phyloP scores from a whole-genome alignment of 2,329 filamentous ascomycete species.

The Aspergillus ochraceus region DNA sequence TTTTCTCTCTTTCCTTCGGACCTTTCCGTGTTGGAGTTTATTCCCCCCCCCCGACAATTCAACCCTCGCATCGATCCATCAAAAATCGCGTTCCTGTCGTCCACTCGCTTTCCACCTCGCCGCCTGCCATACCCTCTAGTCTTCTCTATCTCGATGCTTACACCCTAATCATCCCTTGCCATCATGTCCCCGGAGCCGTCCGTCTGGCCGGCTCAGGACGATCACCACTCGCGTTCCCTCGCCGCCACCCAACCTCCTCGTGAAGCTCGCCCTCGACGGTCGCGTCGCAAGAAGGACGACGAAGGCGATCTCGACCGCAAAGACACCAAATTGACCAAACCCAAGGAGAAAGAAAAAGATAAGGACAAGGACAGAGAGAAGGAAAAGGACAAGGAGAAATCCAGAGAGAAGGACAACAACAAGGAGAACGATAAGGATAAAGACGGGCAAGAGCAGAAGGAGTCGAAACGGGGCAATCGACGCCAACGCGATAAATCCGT shows the following conservation, averaged over 20 bases:
- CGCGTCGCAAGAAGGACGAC: constrained; percentile 45
- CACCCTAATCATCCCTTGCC: constrained; percentile 13
- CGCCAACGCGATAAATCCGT: constrained; percentile 39
- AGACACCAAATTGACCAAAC: constrained; percentile 25
- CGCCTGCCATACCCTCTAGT: neutral
- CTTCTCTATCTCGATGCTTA: constrained; percentile 14
- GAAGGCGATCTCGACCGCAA: constrained; percentile 28
- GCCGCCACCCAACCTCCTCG: constrained; percentile 21
- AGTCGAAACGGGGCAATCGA: constrained; percentile 30
- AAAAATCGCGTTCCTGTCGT: constrained; percentile 9
- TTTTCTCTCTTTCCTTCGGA: constrained; percentile 13
- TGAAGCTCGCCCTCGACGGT: constrained; percentile 35
- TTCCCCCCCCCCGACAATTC: neutral
- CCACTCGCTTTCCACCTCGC: constrained; percentile 4
- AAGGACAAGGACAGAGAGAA: constrained; percentile 27
- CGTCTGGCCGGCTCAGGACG: constrained; percentile 27
- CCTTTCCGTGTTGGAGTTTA: constrained; percentile 9
- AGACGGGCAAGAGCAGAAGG: constrained; percentile 20
- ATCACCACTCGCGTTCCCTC: constrained; percentile 24
- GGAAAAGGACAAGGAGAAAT: constrained; percentile 27
- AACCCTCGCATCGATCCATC: neutral
- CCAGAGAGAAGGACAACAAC: constrained; percentile 22
- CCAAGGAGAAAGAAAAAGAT: constrained; percentile 24
- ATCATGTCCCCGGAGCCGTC: constrained; percentile 36
- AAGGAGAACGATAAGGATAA: constrained; percentile 27